These are phyloP conservation scores for Termitomyces sp. DNA, from an alignment of 768 basidiomycete genomes.

Conservation along the genomic window DNA sequence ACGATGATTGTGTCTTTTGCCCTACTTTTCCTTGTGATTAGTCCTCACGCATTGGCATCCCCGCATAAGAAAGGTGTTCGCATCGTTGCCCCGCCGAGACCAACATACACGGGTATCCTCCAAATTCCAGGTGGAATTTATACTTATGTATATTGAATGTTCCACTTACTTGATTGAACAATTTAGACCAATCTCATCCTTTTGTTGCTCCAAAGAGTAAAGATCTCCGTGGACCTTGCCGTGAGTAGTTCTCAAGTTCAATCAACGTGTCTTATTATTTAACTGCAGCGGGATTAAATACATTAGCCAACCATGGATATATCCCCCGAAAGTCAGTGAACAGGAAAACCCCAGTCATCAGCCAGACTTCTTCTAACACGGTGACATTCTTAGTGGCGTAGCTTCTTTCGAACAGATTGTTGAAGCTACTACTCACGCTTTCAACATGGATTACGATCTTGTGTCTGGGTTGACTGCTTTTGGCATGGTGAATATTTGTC, in stretches of 20 bases:
- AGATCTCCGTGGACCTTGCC: slow-evolving; percentile 13
- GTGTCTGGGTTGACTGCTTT: slow-evolving; percentile 11
- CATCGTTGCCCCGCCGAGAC: slow-evolving; percentile 9
- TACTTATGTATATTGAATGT: not conserved
- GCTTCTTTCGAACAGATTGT: slow-evolving; percentile 14
- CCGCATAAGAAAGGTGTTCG: slow-evolving; percentile 4
- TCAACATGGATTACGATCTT: slow-evolving; percentile 15
- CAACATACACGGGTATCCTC: slow-evolving; percentile 4
- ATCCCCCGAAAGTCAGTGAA: slow-evolving; percentile 12
- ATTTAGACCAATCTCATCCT: slow-evolving; percentile 8
- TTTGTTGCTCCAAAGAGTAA: slow-evolving; percentile 4
- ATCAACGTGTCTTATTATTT: not conserved
- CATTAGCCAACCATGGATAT: slow-evolving; percentile 14
- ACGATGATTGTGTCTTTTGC: not conserved
- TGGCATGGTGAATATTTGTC: slow-evolving; percentile 6
- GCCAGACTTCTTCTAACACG: not conserved
- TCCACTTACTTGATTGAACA: not conserved
- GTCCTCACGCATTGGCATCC: slow-evolving; percentile 2
- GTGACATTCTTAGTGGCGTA: slow-evolving; percentile 6
- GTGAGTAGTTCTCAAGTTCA: not conserved
- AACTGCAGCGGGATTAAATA: slow-evolving; percentile 13
- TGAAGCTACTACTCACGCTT: slow-evolving; percentile 1
- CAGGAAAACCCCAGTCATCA: no score
- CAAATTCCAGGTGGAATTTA: slow-evolving; percentile 8
- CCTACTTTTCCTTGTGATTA: not conserved